Percentiles rank a stretch among this genome's conserved stretches.
These are phyloP conservation scores for Xylaria venustula DNA, from an alignment of 495 filamentous ascomycete genomes.

Conservation along the genomic window DNA sequence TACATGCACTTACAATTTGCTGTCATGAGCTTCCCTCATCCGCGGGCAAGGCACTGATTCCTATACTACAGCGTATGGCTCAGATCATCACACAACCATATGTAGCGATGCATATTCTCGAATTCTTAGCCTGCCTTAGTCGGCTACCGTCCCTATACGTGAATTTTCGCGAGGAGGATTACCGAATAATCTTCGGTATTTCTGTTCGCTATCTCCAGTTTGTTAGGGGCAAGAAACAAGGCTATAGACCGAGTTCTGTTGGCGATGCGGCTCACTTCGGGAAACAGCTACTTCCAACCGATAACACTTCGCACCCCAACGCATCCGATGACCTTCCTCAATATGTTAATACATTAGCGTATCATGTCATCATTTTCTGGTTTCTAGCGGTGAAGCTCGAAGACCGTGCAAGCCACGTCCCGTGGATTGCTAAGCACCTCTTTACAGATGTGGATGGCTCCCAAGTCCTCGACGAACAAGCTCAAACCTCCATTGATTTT, in stretches of 20 bases:
- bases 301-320: slow-evolving; percentile 34
- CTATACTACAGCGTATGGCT: slow-evolving; percentile 86
- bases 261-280: slow-evolving; percentile 22
- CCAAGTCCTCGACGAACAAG: slow-evolving; percentile 83
- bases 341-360: slow-evolving; percentile 89
- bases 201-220: slow-evolving; percentile 88
- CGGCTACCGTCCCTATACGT: slow-evolving; percentile 80
- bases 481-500: slow-evolving; percentile 89
- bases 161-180: slow-evolving; percentile 85
- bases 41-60: slow-evolving; percentile 75
- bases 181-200: slow-evolving; percentile 88
- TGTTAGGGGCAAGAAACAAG: slow-evolving; percentile 50
- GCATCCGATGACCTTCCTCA: slow-evolving; percentile 68
- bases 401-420: slow-evolving; percentile 78
- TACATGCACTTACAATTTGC: slow-evolving; percentile 90
- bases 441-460: slow-evolving; percentile 71
- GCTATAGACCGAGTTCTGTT: slow-evolving; percentile 32
- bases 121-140: slow-evolving; percentile 85
- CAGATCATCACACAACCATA: slow-evolving; percentile 91
- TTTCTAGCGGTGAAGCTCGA: slow-evolving; percentile 82
- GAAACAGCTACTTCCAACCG: slow-evolving; percentile 6
- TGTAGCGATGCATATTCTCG: slow-evolving; percentile 89
- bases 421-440: slow-evolving; percentile 89
- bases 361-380: slow-evolving; percentile 96
- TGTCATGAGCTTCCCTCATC: slow-evolving; percentile 88